A percentile compares a stretch with the other conserved stretches of the same genome.
Conservation (phyloP, 768 basidiomycete genomes). For the Pleurotus sapidus region DNA sequence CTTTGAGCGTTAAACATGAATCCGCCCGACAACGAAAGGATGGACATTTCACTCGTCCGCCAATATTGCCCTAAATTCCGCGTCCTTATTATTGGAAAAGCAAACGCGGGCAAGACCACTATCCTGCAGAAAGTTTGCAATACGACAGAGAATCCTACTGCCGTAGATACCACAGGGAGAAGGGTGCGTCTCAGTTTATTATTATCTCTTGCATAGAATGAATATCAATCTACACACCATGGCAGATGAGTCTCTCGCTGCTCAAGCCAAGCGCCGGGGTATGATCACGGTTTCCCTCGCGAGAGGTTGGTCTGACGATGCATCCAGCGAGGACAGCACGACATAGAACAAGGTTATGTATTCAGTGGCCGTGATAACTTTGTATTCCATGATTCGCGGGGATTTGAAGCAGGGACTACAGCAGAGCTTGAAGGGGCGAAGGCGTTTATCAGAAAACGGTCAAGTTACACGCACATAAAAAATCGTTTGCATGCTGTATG, state of each 20-base stretch:
- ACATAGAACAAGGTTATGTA: slow-evolving; percentile 26
- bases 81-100: slow-evolving; percentile 36
- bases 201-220: not conserved
- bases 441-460: slow-evolving; percentile 25
- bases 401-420: slow-evolving; percentile 32
- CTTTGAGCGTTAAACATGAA: too few relatives aligned
- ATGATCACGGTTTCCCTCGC: not conserved
- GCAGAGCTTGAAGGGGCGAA: slow-evolving; percentile 23
- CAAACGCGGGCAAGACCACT: slow-evolving; percentile 40
- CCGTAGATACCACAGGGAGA: slow-evolving; percentile 17
- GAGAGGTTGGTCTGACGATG: not conserved
- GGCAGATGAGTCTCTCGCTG: slow-evolving; percentile 7
- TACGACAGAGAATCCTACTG: slow-evolving; percentile 26
- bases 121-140: slow-evolving; percentile 34
- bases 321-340: slow-evolving; percentile 28
- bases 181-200: slow-evolving; percentile 15
- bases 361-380: slow-evolving; percentile 29
- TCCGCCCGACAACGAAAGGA: not conserved
- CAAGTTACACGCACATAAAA: slow-evolving; percentile 12
- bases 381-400: slow-evolving; percentile 40
- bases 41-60: not conserved
- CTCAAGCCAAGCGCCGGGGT: slow-evolving; percentile 13
- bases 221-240: not conserved
- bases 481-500: slow-evolving; percentile 37
- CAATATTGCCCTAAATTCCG: slow-evolving; percentile 21